These are phyloP conservation scores for Tephrocybe rancida DNA, from an alignment of 768 basidiomycete genomes.

Conservation along the genomic window DNA sequence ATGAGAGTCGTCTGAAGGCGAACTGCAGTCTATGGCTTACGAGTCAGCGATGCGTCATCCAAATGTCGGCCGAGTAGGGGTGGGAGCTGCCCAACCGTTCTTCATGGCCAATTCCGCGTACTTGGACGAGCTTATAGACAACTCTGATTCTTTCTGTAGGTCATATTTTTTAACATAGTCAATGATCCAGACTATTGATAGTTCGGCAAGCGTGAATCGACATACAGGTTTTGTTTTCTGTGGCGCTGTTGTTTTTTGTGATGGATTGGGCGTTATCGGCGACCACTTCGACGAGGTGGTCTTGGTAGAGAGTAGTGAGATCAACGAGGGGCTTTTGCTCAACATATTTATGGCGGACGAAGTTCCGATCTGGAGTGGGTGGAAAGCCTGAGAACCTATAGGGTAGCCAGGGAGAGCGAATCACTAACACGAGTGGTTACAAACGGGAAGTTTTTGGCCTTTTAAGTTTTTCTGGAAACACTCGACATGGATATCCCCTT, in stretches of 20 bases:
- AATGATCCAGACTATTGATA: neutral
- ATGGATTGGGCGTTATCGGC: neutral
- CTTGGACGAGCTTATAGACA: constrained; percentile 12
- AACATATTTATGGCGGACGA: constrained; percentile 6
- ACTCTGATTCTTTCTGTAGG: neutral
- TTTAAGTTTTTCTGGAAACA: too few species aligned
- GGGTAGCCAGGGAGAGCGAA: too few species aligned
- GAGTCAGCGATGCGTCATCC: neutral
- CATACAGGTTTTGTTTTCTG: constrained; percentile 1
- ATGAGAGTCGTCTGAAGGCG: too few species aligned
- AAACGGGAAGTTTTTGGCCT: too few species aligned
- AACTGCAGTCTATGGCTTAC: too few species aligned
- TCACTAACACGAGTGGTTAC: too few species aligned
- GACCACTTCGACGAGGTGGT: constrained; percentile 4
- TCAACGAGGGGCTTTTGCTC: constrained; percentile 16
- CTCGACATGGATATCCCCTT: too few species aligned
- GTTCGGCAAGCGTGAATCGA: neutral
- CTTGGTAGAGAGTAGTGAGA: constrained; percentile 15
- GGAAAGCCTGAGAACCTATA: too few species aligned
- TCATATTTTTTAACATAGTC: neutral
- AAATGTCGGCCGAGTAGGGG: constrained; percentile 23
- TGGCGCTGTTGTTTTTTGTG: neutral
- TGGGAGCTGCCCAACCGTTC: constrained; percentile 25
- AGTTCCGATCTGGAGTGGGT: too few species aligned
- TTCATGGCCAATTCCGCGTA: constrained; percentile 21